A percentile compares a stretch with the other conserved stretches of the same genome.
Conservation (phyloP, 2,329 filamentous ascomycete genomes). For the Cladophialophora exuberans region DNA sequence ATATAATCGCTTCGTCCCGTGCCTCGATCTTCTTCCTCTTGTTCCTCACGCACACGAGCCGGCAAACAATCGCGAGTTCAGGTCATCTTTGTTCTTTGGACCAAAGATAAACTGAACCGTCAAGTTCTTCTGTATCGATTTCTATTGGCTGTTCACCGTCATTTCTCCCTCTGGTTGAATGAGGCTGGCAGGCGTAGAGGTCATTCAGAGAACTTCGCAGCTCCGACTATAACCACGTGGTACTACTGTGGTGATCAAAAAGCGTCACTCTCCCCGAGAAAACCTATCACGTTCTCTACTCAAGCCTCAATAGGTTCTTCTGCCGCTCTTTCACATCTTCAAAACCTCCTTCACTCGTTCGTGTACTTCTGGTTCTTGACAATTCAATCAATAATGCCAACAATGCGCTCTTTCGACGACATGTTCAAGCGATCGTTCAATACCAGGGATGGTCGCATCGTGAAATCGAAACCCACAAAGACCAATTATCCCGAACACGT, state of each 20-base stretch:
- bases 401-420: slow-evolving; percentile 46
- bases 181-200: slow-evolving; percentile 35
- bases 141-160: slow-evolving; percentile 26
- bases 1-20: slow-evolving; percentile 21
- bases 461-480: slow-evolving; percentile 81
- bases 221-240: slow-evolving; percentile 54
- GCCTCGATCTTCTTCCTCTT: slow-evolving; percentile 24
- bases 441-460: slow-evolving; percentile 75
- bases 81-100: slow-evolving; percentile 25
- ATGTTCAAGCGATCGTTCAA: slow-evolving; percentile 96
- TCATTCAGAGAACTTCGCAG: slow-evolving; percentile 56
- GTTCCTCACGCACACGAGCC: slow-evolving; percentile 34
- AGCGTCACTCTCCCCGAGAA: slow-evolving; percentile 38
- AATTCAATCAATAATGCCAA: slow-evolving; percentile 31
- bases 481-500: slow-evolving; percentile 76
- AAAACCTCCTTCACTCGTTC: slow-evolving; percentile 52
- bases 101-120: slow-evolving; percentile 26
- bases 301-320: slow-evolving; percentile 43
- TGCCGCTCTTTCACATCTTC: slow-evolving; percentile 46
- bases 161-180: slow-evolving; percentile 17
- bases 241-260: slow-evolving; percentile 58
- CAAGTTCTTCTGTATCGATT: slow-evolving; percentile 31
- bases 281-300: slow-evolving; percentile 45
- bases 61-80: slow-evolving; percentile 32
- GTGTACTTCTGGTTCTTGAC: slow-evolving; percentile 37